Evolutionary conservation across 179 eudicot species (phyloP), one percentile per base, ranked within the genome.

Genomic region (Heliamphora pulchella): DNA sequence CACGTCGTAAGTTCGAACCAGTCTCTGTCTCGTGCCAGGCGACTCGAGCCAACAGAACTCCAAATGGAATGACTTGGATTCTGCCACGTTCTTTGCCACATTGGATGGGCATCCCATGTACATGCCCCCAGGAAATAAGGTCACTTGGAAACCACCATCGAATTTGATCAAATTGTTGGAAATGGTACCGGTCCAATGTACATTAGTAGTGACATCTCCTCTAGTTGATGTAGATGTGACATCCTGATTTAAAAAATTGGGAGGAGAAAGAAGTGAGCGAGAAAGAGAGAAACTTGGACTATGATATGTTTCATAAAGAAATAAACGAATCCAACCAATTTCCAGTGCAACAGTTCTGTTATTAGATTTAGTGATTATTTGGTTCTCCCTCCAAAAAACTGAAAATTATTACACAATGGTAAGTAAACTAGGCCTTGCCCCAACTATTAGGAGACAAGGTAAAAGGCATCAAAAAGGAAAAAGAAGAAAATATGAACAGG

Each of bases 41-140:
- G 98, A 93, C 83, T 95, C 96, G 14, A 90, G 85, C 98, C 98
- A 95, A 80, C 97, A 95, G 65, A 95, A 91, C 66, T 95, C 98
- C 77, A 95, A 87, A 82, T 95, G 98, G 80, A 95, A 95, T 2
- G 97, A 84, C 86, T 82, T 91, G 79, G 86, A 86, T 44, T 95
- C 97, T 3, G 90, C 89, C 5, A 93, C 89, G 18, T 89, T 84
- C 79, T 90, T 90, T 15, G 89, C 85, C 8, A 95, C 73, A 77
- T 95, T 88, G 68, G 87, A 82, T 11, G 98, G 98, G 86, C 89
- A 93, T 55, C 96, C 98, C 96, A 95, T 90, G 90, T 95, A 95
- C 88, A 95, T 93, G 78, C 98, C 97, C 43, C 97, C 96, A 6
- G 98, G 98, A 78, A 95, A 78, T 70, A 95, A 83, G 18, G 92